Conservation (phyloP, 495 filamentous ascomycete genomes). For the Penicillium dipodomyicola region DNA sequence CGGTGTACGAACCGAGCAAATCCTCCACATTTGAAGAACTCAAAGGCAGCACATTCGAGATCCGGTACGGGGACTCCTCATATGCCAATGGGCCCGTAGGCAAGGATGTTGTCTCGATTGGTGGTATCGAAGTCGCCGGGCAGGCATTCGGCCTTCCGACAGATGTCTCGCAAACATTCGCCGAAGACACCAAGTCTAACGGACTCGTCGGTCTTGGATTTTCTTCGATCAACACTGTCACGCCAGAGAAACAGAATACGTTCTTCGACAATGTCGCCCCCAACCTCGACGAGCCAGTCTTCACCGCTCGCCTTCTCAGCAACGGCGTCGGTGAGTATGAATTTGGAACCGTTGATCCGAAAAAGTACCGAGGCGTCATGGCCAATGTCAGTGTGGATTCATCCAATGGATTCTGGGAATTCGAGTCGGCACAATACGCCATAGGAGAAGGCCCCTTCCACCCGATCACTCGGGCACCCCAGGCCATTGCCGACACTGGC, state of each 20-base stretch:
- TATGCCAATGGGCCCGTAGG: slow-evolving; percentile 65
- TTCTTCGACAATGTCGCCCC: slow-evolving; percentile 77
- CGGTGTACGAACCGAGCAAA: slow-evolving; percentile 59
- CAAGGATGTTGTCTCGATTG: slow-evolving; percentile 70
- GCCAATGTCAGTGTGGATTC: slow-evolving; percentile 62
- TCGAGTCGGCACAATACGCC: slow-evolving; percentile 56
- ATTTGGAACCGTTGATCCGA: slow-evolving; percentile 68
- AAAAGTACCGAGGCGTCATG: slow-evolving; percentile 63
- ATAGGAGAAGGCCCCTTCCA: slow-evolving; percentile 47
- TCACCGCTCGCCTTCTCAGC: slow-evolving; percentile 66
- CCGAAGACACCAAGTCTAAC: slow-evolving; percentile 58
- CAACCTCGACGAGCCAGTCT: slow-evolving; percentile 63
- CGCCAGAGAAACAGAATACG: slow-evolving; percentile 65
- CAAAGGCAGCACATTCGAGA: slow-evolving; percentile 55
- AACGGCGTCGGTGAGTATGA: slow-evolving; percentile 67
- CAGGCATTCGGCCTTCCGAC: slow-evolving; percentile 74
- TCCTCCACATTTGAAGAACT: slow-evolving; percentile 54
- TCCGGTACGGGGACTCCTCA: slow-evolving; percentile 73
- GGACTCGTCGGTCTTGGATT: slow-evolving; percentile 81
- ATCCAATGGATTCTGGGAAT: slow-evolving; percentile 72
- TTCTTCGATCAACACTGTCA: slow-evolving; percentile 68
- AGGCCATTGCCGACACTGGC: slow-evolving; percentile 69
- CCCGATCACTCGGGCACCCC: slow-evolving; percentile 27
- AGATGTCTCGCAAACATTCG: slow-evolving; percentile 60
- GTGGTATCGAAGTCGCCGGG: slow-evolving; percentile 61